Evolutionary conservation across 2,329 filamentous ascomycete species (phyloP), one percentile per base, ranked within the genome.

Genomic region (Aspergillus vadensis): DNA sequence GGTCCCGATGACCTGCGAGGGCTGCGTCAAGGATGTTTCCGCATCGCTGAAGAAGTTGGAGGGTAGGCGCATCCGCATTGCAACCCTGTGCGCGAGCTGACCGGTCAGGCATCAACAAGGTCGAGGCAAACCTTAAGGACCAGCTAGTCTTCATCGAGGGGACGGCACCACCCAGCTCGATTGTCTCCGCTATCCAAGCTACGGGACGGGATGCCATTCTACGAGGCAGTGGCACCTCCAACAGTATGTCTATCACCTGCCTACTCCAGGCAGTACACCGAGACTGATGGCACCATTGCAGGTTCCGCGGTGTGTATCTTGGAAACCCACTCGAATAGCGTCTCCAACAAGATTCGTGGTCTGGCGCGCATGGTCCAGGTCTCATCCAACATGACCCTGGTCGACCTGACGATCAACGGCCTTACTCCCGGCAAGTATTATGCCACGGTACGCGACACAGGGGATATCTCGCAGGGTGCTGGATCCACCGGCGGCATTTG

Each of bases 171-270:
- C 95, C 95, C 15, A 97, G 93, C 56, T 86, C 89, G 49, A 96
- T 98, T 65, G 92, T 97, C 30, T 83, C 88, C 64, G 90, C 94
- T 7, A 96, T 98, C 65, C 91, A 97, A 80, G 83, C 85, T 48
- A 97, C 93, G 9, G 95, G 95, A 55, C 87, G 92, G 71, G 94
- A 98, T 85, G 94, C 94, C 49, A 97, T 99, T 72, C 80, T 99
- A 60, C 89, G 95, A 67, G 95, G 95, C 58, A 93, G 90, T 61
- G 95, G 95, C 65, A 85, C 84, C 69, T 89, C 91, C 72, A 89
- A 97, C 78, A 91, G 91, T 93, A 74, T 52, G 74, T 72, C 30
- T 57, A 25, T 59, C 49, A 15, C 36, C 32, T 51, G 51, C 49
- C 58, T 63, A 44, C 63, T 10, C n/a, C 15, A 32, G n/a, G 23